Conservation (phyloP, 169 alveolate genomes). For the Plasmodium gallinaceum region DNA sequence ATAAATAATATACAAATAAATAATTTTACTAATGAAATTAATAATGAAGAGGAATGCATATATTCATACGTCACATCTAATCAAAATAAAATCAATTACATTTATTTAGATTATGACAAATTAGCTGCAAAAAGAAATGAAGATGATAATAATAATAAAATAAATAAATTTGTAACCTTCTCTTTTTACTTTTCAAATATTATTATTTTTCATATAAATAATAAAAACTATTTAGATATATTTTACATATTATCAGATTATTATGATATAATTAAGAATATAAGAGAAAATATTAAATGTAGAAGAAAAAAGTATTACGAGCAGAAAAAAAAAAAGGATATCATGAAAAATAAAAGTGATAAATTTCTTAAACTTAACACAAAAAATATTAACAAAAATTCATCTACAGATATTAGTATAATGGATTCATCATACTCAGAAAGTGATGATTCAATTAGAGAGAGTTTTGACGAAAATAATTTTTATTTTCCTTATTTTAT, state of each 20-base stretch:
- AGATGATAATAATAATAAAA: not conserved
- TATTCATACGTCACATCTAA: conserved; percentile 32
- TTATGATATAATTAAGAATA: conserved; percentile 36
- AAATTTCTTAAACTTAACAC: not conserved
- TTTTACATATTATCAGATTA: conserved; percentile 26
- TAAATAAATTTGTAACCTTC: conserved; percentile 21
- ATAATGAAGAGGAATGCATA: conserved; percentile 13
- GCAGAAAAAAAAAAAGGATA: not conserved
- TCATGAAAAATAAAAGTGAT: no score
- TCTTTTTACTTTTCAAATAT: conserved; percentile 62
- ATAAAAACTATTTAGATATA: conserved; percentile 17
- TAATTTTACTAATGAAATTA: not conserved
- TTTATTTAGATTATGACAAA: conserved; percentile 44
- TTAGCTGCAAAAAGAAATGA: not conserved
- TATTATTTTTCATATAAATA: conserved; percentile 36
- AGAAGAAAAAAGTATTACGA: conserved; percentile 12
- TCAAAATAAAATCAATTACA: conserved; percentile 33
- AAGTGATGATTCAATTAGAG: not conserved
- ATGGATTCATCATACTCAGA: conserved; percentile 10
- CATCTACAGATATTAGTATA: not conserved
- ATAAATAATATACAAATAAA: not conserved
- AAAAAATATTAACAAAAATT: not conserved
- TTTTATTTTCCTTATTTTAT: conserved; percentile 31
- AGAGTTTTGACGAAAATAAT: conserved; percentile 4
- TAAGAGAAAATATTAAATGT: conserved; percentile 6